phyloP scores from a whole-genome alignment of 495 filamentous ascomycete species.

The Penicillium taxi region DNA sequence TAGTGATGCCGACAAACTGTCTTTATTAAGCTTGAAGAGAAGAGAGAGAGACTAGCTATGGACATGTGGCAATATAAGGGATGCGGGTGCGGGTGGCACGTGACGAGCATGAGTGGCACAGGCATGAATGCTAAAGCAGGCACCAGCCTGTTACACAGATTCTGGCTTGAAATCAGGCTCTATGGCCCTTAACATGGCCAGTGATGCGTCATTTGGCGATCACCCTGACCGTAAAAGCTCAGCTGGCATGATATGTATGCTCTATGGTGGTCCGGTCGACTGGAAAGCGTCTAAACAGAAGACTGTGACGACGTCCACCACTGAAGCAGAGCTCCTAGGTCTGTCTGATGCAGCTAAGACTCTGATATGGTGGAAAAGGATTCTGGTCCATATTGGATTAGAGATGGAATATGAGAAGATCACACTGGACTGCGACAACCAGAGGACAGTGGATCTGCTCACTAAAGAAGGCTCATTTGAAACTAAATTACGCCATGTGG shows the following conservation, averaged over 20 bases:
- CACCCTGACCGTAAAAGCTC: slow-evolving; percentile 11
- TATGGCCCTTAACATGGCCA: slow-evolving; percentile 1
- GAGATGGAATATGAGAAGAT: not conserved
- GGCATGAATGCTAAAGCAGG: too few relatives aligned
- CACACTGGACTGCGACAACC: slow-evolving; percentile 1
- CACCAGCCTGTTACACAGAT: too few relatives aligned
- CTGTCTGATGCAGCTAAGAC: slow-evolving; percentile 4
- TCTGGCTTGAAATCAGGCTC: too few relatives aligned
- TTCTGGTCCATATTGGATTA: not conserved
- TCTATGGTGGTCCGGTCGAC: slow-evolving; percentile 15
- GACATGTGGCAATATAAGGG: too few relatives aligned
- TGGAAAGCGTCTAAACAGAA: slow-evolving; percentile 16
- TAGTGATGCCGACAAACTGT: too few relatives aligned
- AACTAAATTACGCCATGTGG: slow-evolving; percentile 12
- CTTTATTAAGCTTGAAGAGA: too few relatives aligned
- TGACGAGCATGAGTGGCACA: too few relatives aligned
- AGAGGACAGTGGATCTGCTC: not conserved
- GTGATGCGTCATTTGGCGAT: slow-evolving; percentile 16
- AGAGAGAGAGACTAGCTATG: too few relatives aligned
- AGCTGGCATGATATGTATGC: slow-evolving; percentile 9
- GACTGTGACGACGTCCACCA: slow-evolving; percentile 12
- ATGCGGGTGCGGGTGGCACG: too few relatives aligned
- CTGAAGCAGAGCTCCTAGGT: slow-evolving; percentile 9
- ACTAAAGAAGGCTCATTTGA: slow-evolving; percentile 1
- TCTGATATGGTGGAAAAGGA: slow-evolving; percentile 5